These are phyloP conservation scores for Aspergillus versicolor DNA, from an alignment of 2,329 filamentous ascomycete genomes.

Conservation along the genomic window DNA sequence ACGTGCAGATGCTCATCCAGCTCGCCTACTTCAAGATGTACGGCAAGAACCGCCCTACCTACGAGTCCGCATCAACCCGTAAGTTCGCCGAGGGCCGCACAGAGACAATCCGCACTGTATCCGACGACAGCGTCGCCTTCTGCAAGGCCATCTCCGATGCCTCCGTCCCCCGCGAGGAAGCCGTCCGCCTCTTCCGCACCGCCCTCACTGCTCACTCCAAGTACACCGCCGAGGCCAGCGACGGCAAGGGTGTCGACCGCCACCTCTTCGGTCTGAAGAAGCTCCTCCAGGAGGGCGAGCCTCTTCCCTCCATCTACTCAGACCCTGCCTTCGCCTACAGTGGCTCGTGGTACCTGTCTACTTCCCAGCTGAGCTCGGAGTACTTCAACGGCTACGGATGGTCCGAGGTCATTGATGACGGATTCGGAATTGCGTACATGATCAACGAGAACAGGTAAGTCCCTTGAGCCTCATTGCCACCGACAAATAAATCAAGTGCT, in stretches of 20 bases:
- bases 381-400: conserved; percentile 99
- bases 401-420: conserved; percentile 95
- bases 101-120: conserved; percentile 90
- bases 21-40: conserved; percentile 99
- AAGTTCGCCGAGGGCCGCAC: conserved; percentile 96
- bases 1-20: conserved; percentile 98
- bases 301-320: conserved; percentile 77
- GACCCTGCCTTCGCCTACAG: conserved; percentile 86
- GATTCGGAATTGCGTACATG: conserved; percentile 99
- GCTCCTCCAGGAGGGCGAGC: conserved; percentile 75
- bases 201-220: conserved; percentile 80
- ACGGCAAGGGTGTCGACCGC: conserved; percentile 91
- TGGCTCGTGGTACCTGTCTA: conserved; percentile 83
- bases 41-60: conserved; percentile 94
- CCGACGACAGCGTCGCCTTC: conserved; percentile 87
- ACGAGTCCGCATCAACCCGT: conserved; percentile 92
- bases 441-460: conserved; percentile 91
- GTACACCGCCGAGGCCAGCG: conserved; percentile 85
- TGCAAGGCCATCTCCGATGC: conserved; percentile 82
- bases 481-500: conserved; percentile 1
- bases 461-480: no score
- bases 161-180: conserved; percentile 61
- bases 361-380: conserved; percentile 87
- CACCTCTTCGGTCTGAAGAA: conserved; percentile 98
- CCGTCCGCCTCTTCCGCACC: conserved; percentile 73